Conservation (phyloP, 2,329 filamentous ascomycete genomes). For the Venturia aucupariae region DNA sequence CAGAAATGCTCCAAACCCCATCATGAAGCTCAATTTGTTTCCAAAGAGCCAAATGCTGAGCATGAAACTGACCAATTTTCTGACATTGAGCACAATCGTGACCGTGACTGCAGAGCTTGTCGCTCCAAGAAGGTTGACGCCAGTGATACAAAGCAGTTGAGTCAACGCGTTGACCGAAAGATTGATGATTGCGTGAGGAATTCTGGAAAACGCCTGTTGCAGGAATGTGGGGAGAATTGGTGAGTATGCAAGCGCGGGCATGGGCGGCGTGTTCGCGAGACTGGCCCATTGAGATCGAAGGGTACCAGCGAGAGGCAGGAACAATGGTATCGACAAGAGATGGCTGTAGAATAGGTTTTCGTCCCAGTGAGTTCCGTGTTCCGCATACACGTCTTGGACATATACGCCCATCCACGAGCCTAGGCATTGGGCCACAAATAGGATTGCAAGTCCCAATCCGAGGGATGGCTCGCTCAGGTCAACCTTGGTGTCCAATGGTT, state of each 20-base stretch:
- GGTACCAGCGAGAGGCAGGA: conserved; percentile 60
- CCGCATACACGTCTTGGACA: conserved; percentile 79
- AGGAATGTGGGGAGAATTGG: conserved; percentile 23
- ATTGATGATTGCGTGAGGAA: conserved; percentile 25
- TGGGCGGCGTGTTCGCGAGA: conserved; percentile 53
- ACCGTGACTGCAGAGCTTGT: conserved; percentile 87
- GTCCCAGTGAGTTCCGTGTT: conserved; percentile 82
- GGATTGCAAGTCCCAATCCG: conserved; percentile 64
- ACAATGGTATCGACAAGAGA: conserved; percentile 65
- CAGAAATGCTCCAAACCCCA: conserved; percentile 68
- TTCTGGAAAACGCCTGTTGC: conserved; percentile 18
- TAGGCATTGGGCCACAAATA: conserved; percentile 80
- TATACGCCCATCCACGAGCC: conserved; percentile 94
- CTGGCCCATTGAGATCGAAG: conserved; percentile 55
- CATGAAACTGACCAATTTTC: conserved; percentile 84
- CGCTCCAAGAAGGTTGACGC: conserved; percentile 87
- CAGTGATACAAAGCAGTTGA: conserved; percentile 89
- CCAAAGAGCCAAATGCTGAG: conserved; percentile 93
- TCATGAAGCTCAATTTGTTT: conserved; percentile 66
- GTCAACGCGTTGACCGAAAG: conserved; percentile 72
- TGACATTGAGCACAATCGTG: conserved; percentile 89
- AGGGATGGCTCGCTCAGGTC: conserved; percentile 40
- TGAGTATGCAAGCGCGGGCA: conserved; percentile 19
- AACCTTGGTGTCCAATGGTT: conserved; percentile 33
- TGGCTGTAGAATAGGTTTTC: conserved; percentile 95